Conservation (phyloP, 148 eudicot genomes). For the Amaranthus palmeri region DNA sequence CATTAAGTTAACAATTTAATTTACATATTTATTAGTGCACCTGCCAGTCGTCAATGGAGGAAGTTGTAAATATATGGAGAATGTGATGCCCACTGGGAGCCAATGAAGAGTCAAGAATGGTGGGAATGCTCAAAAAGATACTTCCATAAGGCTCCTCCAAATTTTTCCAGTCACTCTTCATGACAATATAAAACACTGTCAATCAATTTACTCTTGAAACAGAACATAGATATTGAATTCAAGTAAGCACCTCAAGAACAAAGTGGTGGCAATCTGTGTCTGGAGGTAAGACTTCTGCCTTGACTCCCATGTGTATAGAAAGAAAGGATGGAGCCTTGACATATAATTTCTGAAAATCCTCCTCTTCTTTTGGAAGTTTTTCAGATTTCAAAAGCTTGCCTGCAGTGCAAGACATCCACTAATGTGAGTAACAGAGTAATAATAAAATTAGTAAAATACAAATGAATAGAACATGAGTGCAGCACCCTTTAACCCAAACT, state of each 20-base stretch:
- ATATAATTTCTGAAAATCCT: conserved; percentile 75
- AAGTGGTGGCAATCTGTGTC: conserved; percentile 98
- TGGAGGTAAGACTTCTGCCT: conserved; percentile 76
- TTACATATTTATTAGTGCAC: conserved; percentile 26
- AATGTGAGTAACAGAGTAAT: conserved; percentile 1
- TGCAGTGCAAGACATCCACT: conserved; percentile 23
- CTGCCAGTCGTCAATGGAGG: conserved; percentile 94
- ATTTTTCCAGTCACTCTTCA: conserved; percentile 70
- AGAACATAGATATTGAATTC: background rate
- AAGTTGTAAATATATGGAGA: conserved; percentile 88
- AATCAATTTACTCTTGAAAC: background rate
- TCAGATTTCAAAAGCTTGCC: conserved; percentile 80
- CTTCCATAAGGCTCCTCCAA: conserved; percentile 84
- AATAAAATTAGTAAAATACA: background rate
- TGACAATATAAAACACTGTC: conserved; percentile 15
- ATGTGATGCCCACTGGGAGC: conserved; percentile 91
- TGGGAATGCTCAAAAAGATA: conserved; percentile 98
- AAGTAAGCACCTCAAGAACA: conserved; percentile 66
- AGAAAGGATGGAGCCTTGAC: conserved; percentile 96
- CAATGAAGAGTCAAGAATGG: conserved; percentile 82
- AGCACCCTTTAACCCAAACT: conserved; percentile 21
- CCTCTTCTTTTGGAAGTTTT: conserved; percentile 80
- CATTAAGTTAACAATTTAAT: background rate
- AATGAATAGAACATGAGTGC: background rate
- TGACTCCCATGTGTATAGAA: conserved; percentile 93